phyloP scores from a whole-genome alignment of 1,139 yeast species.

The Tardiomyces blankii region DNA sequence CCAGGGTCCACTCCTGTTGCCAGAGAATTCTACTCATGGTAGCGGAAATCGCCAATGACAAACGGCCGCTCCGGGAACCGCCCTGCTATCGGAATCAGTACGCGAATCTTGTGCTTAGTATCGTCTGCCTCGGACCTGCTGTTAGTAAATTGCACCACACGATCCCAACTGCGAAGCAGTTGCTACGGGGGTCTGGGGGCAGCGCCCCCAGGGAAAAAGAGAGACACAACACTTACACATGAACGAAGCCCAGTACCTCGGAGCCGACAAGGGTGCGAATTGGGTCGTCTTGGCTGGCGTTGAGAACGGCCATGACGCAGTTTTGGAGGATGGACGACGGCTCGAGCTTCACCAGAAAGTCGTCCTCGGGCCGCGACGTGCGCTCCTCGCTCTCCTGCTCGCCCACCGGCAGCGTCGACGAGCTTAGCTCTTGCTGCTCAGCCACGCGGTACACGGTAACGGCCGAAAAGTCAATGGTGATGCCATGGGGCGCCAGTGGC shows the following conservation, averaged over 20 bases:
- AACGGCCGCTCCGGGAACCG: conserved; percentile 62
- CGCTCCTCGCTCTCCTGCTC: conserved; percentile 20
- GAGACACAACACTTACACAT: conserved; percentile 18
- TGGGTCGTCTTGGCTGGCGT: conserved; percentile 42
- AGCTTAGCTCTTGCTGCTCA: conserved; percentile 19
- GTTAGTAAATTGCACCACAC: conserved; percentile 8
- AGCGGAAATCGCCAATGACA: conserved; percentile 56
- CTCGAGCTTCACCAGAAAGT: conserved; percentile 29
- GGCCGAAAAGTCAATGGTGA: conserved; percentile 41
- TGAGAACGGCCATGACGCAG: conserved; percentile 62
- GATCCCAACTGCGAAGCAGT: neutral
- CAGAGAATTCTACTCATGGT: conserved; percentile 42
- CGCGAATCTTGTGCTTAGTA: conserved; percentile 53
- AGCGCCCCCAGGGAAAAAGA: neutral
- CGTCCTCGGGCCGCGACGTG: conserved; percentile 3
- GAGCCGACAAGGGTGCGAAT: conserved; percentile 42
- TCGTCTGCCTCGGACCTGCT: conserved; percentile 49
- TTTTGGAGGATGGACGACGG: conserved; percentile 55
- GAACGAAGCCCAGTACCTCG: conserved; percentile 56
- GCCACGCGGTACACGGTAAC: conserved; percentile 41
- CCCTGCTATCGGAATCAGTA: conserved; percentile 83
- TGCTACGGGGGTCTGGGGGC: no score
- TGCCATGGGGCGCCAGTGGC: conserved; percentile 67
- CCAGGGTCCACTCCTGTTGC: no score
- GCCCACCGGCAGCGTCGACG: conserved; percentile 32